A percentile compares a stretch with the other conserved stretches of the same genome.
Conservation (phyloP, 202 grass and related monocot genomes). For the Zizania palustris region DNA sequence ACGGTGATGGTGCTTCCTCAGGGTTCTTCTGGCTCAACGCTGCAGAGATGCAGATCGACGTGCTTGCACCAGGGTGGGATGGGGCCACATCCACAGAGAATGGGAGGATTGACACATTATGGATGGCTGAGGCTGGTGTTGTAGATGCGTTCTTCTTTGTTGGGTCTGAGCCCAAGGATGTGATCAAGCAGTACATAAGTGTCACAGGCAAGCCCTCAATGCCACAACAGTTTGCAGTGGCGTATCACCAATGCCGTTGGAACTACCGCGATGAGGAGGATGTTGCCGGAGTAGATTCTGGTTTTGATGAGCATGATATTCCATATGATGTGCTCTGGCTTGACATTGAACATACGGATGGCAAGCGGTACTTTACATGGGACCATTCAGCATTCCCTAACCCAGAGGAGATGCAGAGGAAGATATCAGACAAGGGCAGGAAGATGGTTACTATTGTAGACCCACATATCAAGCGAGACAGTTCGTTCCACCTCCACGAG, state of each 20-base stretch:
- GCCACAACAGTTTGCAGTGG: slow-evolving; percentile 84
- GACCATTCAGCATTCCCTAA: slow-evolving; percentile 68
- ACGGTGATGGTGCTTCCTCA: slow-evolving; percentile 55
- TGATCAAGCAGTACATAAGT: slow-evolving; percentile 75
- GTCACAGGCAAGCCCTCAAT: slow-evolving; percentile 76
- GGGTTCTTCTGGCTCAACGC: slow-evolving; percentile 98
- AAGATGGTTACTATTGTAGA: slow-evolving; percentile 95
- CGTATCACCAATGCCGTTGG: slow-evolving; percentile 94
- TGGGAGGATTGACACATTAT: slow-evolving; percentile 62
- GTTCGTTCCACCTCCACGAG: slow-evolving; percentile 66
- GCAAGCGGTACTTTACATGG: slow-evolving; percentile 95
- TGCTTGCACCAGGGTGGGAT: slow-evolving; percentile 89
- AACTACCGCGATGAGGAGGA: slow-evolving; percentile 96
- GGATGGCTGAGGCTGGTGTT: slow-evolving; percentile 92
- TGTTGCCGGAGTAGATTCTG: slow-evolving; percentile 72
- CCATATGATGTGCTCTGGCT: slow-evolving; percentile 98
- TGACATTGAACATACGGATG: slow-evolving; percentile 93
- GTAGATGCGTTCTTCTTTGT: slow-evolving; percentile 88
- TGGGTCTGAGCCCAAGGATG: slow-evolving; percentile 74
- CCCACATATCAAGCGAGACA: slow-evolving; percentile 90
- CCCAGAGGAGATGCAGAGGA: slow-evolving; percentile 79
- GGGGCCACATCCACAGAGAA: slow-evolving; percentile 7
- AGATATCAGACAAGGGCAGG: slow-evolving; percentile 76
- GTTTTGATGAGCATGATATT: slow-evolving; percentile 94
- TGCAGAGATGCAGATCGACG: slow-evolving; percentile 97